Evolutionary conservation across 495 filamentous ascomycete species (phyloP), one percentile per base, ranked within the genome.

Genomic region (Aspergillus nidulans): DNA sequence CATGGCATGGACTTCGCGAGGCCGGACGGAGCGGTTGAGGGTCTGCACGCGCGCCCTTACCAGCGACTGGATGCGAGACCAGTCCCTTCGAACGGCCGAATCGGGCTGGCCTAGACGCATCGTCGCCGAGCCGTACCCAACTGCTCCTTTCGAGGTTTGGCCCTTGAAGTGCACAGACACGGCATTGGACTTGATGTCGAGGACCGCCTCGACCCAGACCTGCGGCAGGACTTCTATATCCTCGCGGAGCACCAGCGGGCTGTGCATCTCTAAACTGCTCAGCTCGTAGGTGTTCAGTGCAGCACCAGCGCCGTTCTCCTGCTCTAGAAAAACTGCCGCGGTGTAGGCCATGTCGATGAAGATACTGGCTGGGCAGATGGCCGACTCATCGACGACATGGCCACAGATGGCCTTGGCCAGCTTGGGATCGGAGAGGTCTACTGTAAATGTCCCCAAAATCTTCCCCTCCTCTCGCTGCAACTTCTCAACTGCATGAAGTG

Each of bases 281-380:
- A 46, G 43, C 21, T 28, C 25, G 13, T 46, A 28, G 1, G 16
- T 30, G 1, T 2, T 10, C 13, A 43, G 6, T 1, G 16, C 4
- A 4, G 43, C 21, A 15, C n/a, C 28, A 2, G 10, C 3, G 8
- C 30, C 47, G 12, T 15, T 19, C 6, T 49, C 47, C 30, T 49
- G 28, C 5, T 49, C 18, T 6, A 36, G 30, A 46, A 40, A 25
- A 0, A 19, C 20, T 3, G 52, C 52, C n/a, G 52, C 52, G 1
- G 47, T 49, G 16, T 21, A 40, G 4, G 52, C 42, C 52, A 55
- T 55, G 16, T 55, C 52, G 10, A 38, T 39, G 43, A 55, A 55
- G 8, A 55, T 23, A 1, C 41, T 24, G n/a, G 28, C 30, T 15
- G 52, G 52, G 32, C 52, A 55, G 8, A 55, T 25, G 21, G 52